These are phyloP conservation scores for Cephaloascus fragrans DNA, from an alignment of 805 yeast genomes.

Conservation along the genomic window DNA sequence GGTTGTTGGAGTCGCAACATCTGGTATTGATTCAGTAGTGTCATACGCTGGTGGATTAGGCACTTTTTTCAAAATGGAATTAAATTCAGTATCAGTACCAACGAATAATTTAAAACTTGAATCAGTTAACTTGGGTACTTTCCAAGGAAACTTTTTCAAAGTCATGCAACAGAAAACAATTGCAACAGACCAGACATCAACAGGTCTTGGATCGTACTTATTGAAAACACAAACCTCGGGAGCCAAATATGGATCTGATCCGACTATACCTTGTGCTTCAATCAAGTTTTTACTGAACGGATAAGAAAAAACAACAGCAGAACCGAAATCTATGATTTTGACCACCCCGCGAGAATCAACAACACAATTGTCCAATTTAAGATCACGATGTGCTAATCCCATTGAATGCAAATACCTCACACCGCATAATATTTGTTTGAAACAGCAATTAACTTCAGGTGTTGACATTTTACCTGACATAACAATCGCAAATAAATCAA, in stretches of 20 bases:
- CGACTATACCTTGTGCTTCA: slow-evolving; percentile 78
- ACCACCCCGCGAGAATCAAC: slow-evolving; percentile 75
- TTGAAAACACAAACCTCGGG: slow-evolving; percentile 84
- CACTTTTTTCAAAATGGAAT: slow-evolving; percentile 45
- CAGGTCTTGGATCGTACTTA: slow-evolving; percentile 86
- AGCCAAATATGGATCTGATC: slow-evolving; percentile 83
- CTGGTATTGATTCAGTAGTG: slow-evolving; percentile 3
- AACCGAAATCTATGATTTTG: slow-evolving; percentile 86
- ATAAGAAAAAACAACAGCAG: slow-evolving; percentile 84
- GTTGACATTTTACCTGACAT: slow-evolving; percentile 84
- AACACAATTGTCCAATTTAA: slow-evolving; percentile 89
- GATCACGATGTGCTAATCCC: slow-evolving; percentile 87
- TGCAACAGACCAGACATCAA: slow-evolving; percentile 90
- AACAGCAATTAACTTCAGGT: slow-evolving; percentile 79
- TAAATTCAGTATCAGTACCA: slow-evolving; percentile 56
- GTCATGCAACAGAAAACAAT: slow-evolving; percentile 90
- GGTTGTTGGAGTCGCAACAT: background rate
- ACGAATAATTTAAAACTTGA: slow-evolving; percentile 78
- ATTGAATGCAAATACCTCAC: slow-evolving; percentile 70
- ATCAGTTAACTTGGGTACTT: slow-evolving; percentile 76
- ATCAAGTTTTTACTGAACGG: slow-evolving; percentile 68
- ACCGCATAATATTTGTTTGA: slow-evolving; percentile 78
- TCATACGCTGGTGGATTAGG: slow-evolving; percentile 37
- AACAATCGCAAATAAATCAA: slow-evolving; percentile 86
- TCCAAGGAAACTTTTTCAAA: slow-evolving; percentile 89